These are phyloP conservation scores for Croton laevigatus DNA, from an alignment of 441 rosid species.

Conservation along the genomic window DNA sequence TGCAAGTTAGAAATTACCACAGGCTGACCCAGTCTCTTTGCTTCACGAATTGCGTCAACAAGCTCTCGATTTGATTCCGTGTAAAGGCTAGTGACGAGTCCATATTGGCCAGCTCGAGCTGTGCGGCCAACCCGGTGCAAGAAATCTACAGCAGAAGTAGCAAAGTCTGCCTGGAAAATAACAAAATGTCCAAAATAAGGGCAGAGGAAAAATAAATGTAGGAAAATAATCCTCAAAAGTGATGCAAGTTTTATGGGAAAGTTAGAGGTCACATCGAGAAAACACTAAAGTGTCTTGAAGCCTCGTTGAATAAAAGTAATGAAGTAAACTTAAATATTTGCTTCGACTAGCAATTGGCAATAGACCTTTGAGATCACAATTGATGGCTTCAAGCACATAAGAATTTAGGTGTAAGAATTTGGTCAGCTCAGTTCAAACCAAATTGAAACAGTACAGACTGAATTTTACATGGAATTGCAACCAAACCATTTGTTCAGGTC, in stretches of 20 bases:
- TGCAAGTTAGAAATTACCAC: constrained; percentile 54
- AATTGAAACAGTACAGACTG: too few relatives aligned
- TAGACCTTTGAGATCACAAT: background rate
- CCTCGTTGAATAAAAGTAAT: background rate
- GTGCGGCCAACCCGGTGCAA: constrained; percentile 94
- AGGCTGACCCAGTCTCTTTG: constrained; percentile 66
- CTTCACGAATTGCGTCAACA: constrained; percentile 68
- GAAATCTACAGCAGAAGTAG: constrained; percentile 87
- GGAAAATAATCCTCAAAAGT: background rate
- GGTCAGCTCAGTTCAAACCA: too few relatives aligned
- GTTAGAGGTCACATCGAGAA: background rate
- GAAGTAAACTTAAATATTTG: background rate
- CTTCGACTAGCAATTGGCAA: background rate
- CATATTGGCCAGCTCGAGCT: constrained; percentile 90
- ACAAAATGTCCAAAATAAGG: constrained; percentile 16
- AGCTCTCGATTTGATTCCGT: constrained; percentile 69
- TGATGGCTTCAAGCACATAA: background rate
- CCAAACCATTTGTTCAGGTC: too few relatives aligned
- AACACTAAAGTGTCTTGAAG: background rate
- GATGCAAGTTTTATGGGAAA: background rate
- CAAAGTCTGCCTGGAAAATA: constrained; percentile 81
- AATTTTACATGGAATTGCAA: too few relatives aligned
- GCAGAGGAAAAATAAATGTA: background rate
- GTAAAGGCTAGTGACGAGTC: constrained; percentile 85
- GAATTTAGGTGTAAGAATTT: background rate